These are phyloP conservation scores for Pelargonium myrrhifolium DNA, from an alignment of 441 rosid genomes.

Conservation along the genomic window DNA sequence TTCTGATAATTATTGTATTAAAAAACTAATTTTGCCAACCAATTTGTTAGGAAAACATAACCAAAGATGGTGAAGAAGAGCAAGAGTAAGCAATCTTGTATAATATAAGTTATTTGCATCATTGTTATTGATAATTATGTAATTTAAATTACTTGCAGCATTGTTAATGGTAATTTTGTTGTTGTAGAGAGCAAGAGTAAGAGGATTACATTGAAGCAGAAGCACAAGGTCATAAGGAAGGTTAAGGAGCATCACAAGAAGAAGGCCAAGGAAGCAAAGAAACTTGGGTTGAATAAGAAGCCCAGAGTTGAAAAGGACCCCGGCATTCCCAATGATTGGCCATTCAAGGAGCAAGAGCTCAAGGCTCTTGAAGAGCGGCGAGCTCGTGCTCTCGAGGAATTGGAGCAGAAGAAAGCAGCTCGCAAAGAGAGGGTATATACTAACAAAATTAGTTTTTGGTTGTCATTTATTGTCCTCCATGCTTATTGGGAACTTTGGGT, in stretches of 20 bases:
- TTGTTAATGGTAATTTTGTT: not conserved
- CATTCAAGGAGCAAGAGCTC: conserved; percentile 95
- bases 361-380: conserved; percentile 87
- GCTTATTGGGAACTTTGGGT: not conserved
- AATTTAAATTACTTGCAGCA: too few species aligned
- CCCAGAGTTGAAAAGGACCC: conserved; percentile 82
- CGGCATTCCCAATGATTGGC: conserved; percentile 98
- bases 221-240: conserved; percentile 74
- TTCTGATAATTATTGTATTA: not conserved
- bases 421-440: conserved; percentile 76
- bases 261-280: conserved; percentile 91
- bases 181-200: conserved; percentile 87
- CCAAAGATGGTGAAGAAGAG: conserved; percentile 75
- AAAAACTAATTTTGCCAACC: not conserved
- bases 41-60: not conserved
- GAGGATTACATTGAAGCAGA: conserved; percentile 73
- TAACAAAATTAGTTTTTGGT: not conserved
- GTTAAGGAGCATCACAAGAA: conserved; percentile 93
- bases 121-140: too few species aligned
- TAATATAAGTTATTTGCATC: too few species aligned
- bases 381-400: conserved; percentile 74
- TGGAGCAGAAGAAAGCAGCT: conserved; percentile 82
- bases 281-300: conserved; percentile 48
- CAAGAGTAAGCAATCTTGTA: conserved; percentile 66
- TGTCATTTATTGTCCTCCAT: not conserved